phyloP scores from a whole-genome alignment of 768 basidiomycete species.

The Hydnum rufescens region DNA sequence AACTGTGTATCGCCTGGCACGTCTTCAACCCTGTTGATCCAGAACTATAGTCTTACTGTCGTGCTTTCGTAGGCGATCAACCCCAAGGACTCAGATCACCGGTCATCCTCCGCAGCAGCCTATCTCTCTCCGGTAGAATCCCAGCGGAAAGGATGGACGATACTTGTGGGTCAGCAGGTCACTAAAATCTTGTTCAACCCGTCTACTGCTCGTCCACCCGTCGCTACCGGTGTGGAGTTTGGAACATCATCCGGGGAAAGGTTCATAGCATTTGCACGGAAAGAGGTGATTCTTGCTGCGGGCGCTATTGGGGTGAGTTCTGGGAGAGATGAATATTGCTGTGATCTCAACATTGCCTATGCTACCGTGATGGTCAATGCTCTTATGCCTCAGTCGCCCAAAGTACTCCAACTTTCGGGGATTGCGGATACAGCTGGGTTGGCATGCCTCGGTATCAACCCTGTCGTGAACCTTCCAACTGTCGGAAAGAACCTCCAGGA shows the following conservation, averaged over 20 bases:
- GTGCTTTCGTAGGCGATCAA: slow-evolving; percentile 20
- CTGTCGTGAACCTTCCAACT: slow-evolving; percentile 21
- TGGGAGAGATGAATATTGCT: too few relatives aligned
- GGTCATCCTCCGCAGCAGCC: slow-evolving; percentile 34
- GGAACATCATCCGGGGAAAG: slow-evolving; percentile 17
- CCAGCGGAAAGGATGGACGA: slow-evolving; percentile 29
- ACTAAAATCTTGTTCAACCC: background rate
- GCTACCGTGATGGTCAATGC: slow-evolving; percentile 5
- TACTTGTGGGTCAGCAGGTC: slow-evolving; percentile 19
- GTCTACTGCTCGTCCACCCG: background rate
- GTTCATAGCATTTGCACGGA: slow-evolving; percentile 17
- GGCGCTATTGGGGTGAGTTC: slow-evolving; percentile 14
- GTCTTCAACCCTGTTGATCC: too few relatives aligned
- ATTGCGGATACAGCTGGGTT: slow-evolving; percentile 33
- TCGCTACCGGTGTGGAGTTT: slow-evolving; percentile 25
- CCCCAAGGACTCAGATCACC: slow-evolving; percentile 29
- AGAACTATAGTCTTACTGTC: too few relatives aligned
- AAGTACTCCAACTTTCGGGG: slow-evolving; percentile 34
- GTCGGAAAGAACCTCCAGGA: slow-evolving; percentile 33
- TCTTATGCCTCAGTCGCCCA: slow-evolving; percentile 20
- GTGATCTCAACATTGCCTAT: slow-evolving; percentile 13
- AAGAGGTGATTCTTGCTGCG: slow-evolving; percentile 34
- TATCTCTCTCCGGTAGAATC: slow-evolving; percentile 35
- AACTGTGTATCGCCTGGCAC: too few relatives aligned
- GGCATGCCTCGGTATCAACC: slow-evolving; percentile 26